Base-by-base conservation (phyloP, 495 filamentous ascomycete species). In the Thozetella sp. region DNA sequence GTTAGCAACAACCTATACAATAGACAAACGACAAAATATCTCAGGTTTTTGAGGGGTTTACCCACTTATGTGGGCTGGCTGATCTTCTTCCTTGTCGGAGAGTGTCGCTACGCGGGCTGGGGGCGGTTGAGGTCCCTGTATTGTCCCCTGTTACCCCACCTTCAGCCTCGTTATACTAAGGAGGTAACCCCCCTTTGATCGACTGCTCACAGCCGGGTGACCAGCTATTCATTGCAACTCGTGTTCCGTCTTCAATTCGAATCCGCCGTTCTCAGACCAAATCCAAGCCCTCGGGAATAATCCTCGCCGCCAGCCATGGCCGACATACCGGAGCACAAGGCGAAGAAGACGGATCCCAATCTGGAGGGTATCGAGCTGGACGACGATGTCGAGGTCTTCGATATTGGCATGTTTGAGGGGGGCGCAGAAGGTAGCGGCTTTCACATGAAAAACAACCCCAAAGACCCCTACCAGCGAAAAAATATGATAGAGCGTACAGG, bases 391-490 rank as follows among this genome's bases (percentile, higher is more conserved):
- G 54, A 37, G 3, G 54, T 22, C 19, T 56, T 56, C 30, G 54
- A 56, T 13, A 23, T 56, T 13, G 27, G 4, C 27, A 43, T 56
- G 54, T 56, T 56, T n/a, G 54, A 56, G 17, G 43, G n/a, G n/a
- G 43, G 43, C 11, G 22, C 26, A 15, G 54, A 19, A 43, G 37
- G 26, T n/a, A 24, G 27, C 54, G 54, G 54, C 26, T 56, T 56
- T 45, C 54, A 56, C 37, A 56, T 56, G 17, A 56, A 56, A n/a
- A 56, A 56, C 30, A 56, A 56, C n/a, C 34, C 54, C 3, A 56
- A 45, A 22, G 22, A 45, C 17, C 54, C 30, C 3, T 45, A 56
- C 24, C 54, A 56, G 30, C 54, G 54, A 11, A 10, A 13, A 12
- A 23, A 56, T 10, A n/a, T 56, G 30, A 56, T 56, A 19, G 27